phyloP scores from a whole-genome alignment of 2,329 filamentous ascomycete species.

The Venturia carpophila region DNA sequence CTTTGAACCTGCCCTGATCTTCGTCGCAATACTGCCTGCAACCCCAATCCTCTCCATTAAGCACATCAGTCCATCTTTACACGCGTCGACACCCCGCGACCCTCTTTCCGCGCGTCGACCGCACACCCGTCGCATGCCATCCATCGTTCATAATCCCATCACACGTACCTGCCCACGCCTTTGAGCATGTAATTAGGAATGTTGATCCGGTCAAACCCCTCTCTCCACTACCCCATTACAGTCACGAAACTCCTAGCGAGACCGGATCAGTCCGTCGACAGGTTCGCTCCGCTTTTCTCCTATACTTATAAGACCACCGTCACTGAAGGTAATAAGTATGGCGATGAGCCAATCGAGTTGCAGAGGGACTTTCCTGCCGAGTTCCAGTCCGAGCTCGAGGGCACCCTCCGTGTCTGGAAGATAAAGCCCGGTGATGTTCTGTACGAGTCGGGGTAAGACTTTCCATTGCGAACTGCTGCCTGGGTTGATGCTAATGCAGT shows the following conservation, averaged over 20 bases:
- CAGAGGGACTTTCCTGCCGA: constrained; percentile 65
- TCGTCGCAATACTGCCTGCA: neutral
- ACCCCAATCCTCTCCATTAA: neutral
- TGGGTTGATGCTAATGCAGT: neutral
- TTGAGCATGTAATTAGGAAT: constrained; percentile 27
- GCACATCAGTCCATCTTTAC: neutral
- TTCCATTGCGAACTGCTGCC: neutral
- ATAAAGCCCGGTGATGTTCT: constrained; percentile 59
- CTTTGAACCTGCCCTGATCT: neutral
- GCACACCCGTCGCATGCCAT: neutral
- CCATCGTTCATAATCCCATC: neutral
- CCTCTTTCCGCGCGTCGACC: neutral
- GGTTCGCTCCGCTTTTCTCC: constrained; percentile 70
- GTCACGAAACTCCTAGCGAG: constrained; percentile 76
- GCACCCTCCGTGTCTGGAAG: constrained; percentile 68
- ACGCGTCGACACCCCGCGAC: constrained; percentile 6
- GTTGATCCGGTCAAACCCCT: constrained; percentile 41
- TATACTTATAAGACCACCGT: constrained; percentile 77
- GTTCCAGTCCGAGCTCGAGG: constrained; percentile 79
- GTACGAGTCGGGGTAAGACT: constrained; percentile 31
- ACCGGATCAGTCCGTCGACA: constrained; percentile 65
- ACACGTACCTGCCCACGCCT: neutral
- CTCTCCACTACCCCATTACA: constrained; percentile 85
- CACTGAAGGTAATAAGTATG: constrained; percentile 60
- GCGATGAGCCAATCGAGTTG: constrained; percentile 58